Evolutionary conservation across 2,329 filamentous ascomycete species (phyloP).

Genomic region (Colletotrichum sp.): DNA sequence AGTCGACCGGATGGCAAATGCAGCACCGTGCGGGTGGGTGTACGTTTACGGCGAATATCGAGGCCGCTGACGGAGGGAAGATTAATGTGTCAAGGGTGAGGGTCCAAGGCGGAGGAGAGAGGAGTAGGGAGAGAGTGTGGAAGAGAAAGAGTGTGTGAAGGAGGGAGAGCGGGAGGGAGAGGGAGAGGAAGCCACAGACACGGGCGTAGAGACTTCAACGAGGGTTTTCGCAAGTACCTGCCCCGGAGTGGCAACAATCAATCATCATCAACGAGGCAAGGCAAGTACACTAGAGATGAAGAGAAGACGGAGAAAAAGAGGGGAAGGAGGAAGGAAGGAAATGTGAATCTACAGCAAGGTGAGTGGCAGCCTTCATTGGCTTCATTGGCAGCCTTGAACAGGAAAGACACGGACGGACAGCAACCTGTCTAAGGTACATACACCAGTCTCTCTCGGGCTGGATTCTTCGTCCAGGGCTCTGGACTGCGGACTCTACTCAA

Average conservation of each 20-base stretch:
- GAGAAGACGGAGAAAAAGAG: not conserved
- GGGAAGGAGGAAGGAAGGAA: not conserved
- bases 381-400: not conserved
- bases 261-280: not conserved
- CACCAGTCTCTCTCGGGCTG: not conserved
- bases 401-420: not conserved
- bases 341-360: not conserved
- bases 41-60: not conserved
- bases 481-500: not conserved
- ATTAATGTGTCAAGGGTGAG: not conserved
- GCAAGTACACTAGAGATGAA: not conserved
- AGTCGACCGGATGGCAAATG: not conserved
- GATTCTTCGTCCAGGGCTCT: not conserved
- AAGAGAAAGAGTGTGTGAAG: not conserved
- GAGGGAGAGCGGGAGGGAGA: not conserved
- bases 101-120: not conserved
- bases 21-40: not conserved
- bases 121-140: not conserved
- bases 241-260: not conserved
- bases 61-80: not conserved
- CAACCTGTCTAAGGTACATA: not conserved
- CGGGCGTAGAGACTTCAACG: not conserved
- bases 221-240: not conserved
- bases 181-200: not conserved
- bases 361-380: not conserved